Conservation (phyloP, 306 rosid species). For the Leucaena leucocephala region DNA sequence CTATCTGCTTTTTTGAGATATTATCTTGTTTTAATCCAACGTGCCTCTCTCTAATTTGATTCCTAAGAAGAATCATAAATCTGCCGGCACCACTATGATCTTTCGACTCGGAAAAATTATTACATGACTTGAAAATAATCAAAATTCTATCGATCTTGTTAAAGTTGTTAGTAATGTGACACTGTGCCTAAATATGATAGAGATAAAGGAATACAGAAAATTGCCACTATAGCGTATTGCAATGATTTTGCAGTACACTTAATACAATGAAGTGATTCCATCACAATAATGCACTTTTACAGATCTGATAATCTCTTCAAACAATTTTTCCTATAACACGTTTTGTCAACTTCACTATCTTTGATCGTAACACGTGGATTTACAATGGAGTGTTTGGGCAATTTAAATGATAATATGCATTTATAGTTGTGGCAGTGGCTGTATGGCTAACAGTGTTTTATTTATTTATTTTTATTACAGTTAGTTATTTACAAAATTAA, state of each 20-base stretch:
- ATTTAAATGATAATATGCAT: neutral
- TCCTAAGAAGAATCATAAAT: conserved; percentile 36
- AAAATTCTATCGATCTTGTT: conserved; percentile 40
- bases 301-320: conserved; percentile 24
- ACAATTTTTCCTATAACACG: conserved; percentile 13
- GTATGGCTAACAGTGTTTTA: neutral
- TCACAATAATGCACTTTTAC: conserved; percentile 32
- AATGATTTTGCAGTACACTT: neutral
- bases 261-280: conserved; percentile 19
- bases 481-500: neutral
- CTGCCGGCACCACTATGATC: conserved; percentile 59
- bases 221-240: neutral
- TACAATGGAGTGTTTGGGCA: conserved; percentile 5
- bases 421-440: neutral
- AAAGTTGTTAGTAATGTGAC: conserved; percentile 64
- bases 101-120: conserved; percentile 46
- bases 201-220: neutral
- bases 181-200: conserved; percentile 43
- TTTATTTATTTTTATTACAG: neutral
- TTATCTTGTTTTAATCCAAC: conserved; percentile 31
- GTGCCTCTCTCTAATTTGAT: conserved; percentile 39
- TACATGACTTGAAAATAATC: conserved; percentile 47
- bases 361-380: neutral
- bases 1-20: conserved; percentile 20
- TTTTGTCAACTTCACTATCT: conserved; percentile 21